phyloP scores from a whole-genome alignment of 1,284 basidiomycete genomes.

The Tranzscheliella williamsii region DNA sequence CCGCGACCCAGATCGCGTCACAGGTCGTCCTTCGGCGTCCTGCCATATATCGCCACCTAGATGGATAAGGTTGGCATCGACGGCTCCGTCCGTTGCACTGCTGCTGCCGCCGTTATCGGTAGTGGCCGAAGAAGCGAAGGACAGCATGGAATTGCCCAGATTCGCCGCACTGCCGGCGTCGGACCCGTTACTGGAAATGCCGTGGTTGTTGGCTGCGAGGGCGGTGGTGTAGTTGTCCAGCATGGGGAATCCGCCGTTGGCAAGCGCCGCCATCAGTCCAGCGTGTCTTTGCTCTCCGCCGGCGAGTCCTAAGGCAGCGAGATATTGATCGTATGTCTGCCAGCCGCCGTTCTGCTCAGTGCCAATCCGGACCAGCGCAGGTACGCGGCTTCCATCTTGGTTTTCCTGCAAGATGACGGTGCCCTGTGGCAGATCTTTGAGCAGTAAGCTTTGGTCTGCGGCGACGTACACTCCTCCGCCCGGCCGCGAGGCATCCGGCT shows the following conservation, averaged over 20 bases:
- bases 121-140: neutral
- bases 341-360: constrained; percentile 43
- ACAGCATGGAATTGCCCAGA: neutral
- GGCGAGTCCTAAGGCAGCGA: constrained; percentile 9
- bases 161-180: neutral
- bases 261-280: constrained; percentile 5
- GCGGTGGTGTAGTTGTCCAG: constrained; percentile 13
- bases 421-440: constrained; percentile 69
- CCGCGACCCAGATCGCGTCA: constrained; percentile 37
- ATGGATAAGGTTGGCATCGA: constrained; percentile 27
- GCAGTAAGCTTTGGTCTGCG: constrained; percentile 63
- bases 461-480: constrained; percentile 84
- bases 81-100: neutral
- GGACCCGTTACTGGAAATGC: neutral
- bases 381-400: constrained; percentile 57
- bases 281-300: neutral
- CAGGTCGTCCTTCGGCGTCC: constrained; percentile 39
- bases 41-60: constrained; percentile 46
- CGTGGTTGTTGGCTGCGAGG: neutral
- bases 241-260: constrained; percentile 27
- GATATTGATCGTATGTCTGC: constrained; percentile 55
- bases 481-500: constrained; percentile 66
- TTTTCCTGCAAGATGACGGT: constrained; percentile 67
- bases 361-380: constrained; percentile 40
- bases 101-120: neutral